These are phyloP conservation scores for Colletotrichum neosansevieriae DNA, from an alignment of 2,329 filamentous ascomycete genomes.

Conservation along the genomic window DNA sequence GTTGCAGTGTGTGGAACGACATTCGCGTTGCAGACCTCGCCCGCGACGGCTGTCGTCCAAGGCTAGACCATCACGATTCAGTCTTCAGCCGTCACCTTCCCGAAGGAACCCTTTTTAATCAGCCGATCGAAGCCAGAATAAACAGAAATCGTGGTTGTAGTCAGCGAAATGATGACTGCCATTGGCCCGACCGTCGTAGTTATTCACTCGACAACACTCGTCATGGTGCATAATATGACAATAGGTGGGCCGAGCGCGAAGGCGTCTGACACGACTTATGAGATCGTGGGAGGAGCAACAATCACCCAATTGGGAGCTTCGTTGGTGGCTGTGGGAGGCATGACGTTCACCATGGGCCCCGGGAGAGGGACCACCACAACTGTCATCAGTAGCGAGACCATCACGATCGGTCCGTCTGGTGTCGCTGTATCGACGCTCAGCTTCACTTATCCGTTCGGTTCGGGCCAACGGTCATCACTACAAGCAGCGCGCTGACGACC, in stretches of 20 bases:
- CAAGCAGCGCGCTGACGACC: conserved; percentile 51
- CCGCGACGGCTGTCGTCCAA: conserved; percentile 52
- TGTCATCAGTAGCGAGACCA: conserved; percentile 61
- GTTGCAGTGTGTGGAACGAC: conserved; percentile 57
- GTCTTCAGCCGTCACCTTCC: conserved; percentile 49
- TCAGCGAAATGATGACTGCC: conserved; percentile 61
- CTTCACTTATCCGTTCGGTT: conserved; percentile 60
- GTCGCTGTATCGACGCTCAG: conserved; percentile 60
- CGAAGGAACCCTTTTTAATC: conserved; percentile 53
- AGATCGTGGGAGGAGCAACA: conserved; percentile 65
- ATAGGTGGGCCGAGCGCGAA: conserved; percentile 57
- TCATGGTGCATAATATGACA: conserved; percentile 55
- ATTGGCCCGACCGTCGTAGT: conserved; percentile 56
- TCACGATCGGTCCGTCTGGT: conserved; percentile 65
- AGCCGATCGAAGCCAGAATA: conserved; percentile 48
- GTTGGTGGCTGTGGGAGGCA: conserved; percentile 61
- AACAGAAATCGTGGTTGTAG: conserved; percentile 59
- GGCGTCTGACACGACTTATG: conserved; percentile 54
- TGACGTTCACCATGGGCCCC: conserved; percentile 64
- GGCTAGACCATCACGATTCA: conserved; percentile 51
- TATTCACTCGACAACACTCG: conserved; percentile 56
- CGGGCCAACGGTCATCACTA: conserved; percentile 56
- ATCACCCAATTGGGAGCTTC: conserved; percentile 63
- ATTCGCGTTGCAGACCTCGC: conserved; percentile 54
- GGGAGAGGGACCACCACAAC: conserved; percentile 56